A percentile compares a stretch with the other conserved stretches of the same genome.
Evolutionary conservation across 768 basidiomycete species (phyloP).

Genomic region (Dioszegia hungarica): DNA sequence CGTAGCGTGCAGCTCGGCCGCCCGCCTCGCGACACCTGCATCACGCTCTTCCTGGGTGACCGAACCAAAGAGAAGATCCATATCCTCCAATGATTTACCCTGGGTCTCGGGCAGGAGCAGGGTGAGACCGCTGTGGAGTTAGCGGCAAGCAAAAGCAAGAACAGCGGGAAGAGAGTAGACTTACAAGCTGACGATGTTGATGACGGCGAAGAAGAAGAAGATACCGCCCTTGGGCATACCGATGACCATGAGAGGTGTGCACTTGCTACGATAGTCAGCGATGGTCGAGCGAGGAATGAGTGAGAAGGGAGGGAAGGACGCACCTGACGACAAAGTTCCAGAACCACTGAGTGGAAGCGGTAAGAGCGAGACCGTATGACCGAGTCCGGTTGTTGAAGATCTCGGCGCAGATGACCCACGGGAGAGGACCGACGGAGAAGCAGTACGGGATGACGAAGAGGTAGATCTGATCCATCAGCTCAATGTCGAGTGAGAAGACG

Average conservation of each 20-base stretch:
- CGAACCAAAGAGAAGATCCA: conserved; percentile 40
- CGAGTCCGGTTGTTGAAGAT: conserved; percentile 82
- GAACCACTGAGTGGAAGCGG: conserved; percentile 65
- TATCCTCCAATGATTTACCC: conserved; percentile 22
- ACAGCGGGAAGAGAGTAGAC: conserved; percentile 16
- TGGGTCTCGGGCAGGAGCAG: conserved; percentile 22
- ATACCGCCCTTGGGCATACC: conserved; percentile 36
- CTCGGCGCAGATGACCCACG: conserved; percentile 67
- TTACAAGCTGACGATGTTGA: conserved; percentile 29
- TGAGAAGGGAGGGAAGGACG: background rate
- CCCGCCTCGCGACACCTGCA: conserved; percentile 22
- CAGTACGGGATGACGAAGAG: conserved; percentile 84
- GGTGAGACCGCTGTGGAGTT: conserved; percentile 4
- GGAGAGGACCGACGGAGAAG: conserved; percentile 73
- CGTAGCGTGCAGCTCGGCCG: background rate
- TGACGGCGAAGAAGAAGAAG: conserved; percentile 43
- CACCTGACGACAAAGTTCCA: conserved; percentile 36
- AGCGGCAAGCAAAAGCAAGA: conserved; percentile 3
- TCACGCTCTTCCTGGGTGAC: conserved; percentile 38
- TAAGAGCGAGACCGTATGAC: conserved; percentile 71
- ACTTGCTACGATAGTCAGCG: conserved; percentile 8
- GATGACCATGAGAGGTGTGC: conserved; percentile 39
- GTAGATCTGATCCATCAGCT: conserved; percentile 58
- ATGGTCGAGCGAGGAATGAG: background rate
- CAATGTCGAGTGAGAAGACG: background rate